Evolutionary conservation across 2,329 filamentous ascomycete species (phyloP).

Genomic region (Fusarium goolgardi): DNA sequence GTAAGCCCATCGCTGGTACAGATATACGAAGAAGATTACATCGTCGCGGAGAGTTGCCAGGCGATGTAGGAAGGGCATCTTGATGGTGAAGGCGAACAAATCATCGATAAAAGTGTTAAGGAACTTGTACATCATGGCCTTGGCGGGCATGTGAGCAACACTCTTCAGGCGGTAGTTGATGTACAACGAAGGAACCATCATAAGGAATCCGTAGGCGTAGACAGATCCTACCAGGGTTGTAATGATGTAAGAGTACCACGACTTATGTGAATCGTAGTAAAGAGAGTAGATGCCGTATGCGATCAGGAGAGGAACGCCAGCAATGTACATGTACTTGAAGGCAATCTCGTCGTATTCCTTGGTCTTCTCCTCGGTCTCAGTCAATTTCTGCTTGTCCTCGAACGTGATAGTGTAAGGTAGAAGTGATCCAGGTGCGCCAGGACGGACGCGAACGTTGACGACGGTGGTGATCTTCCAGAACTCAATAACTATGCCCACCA

Average conservation of each 20-base stretch:
- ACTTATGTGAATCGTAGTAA: conserved; percentile 94
- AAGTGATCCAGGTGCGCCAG: conserved; percentile 72
- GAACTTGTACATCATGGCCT: conserved; percentile 98
- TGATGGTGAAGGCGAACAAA: conserved; percentile 98
- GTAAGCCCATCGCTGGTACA: conserved; percentile 95
- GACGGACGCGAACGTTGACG: conserved; percentile 85
- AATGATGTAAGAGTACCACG: conserved; percentile 97
- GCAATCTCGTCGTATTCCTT: conserved; percentile 98
- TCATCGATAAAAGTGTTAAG: conserved; percentile 99
- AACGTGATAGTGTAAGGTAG: conserved; percentile 86
- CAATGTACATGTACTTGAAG: conserved; percentile 95
- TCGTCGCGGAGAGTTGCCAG: conserved; percentile 94
- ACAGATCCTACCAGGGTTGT: conserved; percentile 94
- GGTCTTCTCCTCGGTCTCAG: conserved; percentile 95
- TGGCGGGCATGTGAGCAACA: conserved; percentile 95
- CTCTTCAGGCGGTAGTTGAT: conserved; percentile 99
- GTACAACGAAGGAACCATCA: conserved; percentile 98
- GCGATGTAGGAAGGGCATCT: conserved; percentile 95
- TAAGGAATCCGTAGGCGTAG: conserved; percentile 97
- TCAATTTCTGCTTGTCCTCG: conserved; percentile 96
- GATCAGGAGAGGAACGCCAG: conserved; percentile 87
- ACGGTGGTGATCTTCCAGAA: conserved; percentile 97
- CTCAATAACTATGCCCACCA: conserved; percentile 77
- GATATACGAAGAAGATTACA: conserved; percentile 96
- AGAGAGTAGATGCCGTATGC: conserved; percentile 94